Evolutionary conservation across 139 green algal genomes (phyloP).

Genomic region (Ostreobium quekettii): DNA sequence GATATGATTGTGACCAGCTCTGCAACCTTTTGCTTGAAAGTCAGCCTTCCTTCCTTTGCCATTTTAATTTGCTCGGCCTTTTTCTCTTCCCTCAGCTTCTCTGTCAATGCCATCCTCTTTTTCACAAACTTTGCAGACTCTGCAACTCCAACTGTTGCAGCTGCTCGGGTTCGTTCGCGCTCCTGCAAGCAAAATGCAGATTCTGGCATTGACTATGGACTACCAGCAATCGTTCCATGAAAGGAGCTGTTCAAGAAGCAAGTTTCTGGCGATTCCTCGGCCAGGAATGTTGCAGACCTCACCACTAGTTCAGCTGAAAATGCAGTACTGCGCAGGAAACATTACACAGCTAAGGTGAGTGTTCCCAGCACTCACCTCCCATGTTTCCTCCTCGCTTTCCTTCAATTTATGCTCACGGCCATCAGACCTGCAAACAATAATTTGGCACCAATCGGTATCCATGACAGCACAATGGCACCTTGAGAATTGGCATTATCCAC

Average conservation of each 20-base stretch:
- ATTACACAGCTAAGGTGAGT: too few relatives aligned
- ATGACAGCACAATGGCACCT: too few relatives aligned
- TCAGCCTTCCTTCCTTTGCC: conserved; percentile 25
- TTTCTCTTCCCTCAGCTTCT: conserved; percentile 24
- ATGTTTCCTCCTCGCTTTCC: conserved; percentile 8
- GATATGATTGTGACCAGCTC: too few relatives aligned
- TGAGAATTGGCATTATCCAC: too few relatives aligned
- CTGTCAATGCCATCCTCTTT: conserved; percentile 25
- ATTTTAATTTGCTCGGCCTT: conserved; percentile 27
- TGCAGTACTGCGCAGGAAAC: too few relatives aligned
- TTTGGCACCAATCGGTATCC: not conserved
- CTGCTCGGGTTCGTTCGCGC: conserved; percentile 28
- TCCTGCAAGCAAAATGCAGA: too few relatives aligned
- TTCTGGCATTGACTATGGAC: too few relatives aligned
- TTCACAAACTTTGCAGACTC: conserved; percentile 23
- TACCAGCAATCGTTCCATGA: too few relatives aligned
- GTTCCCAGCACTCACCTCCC: not conserved
- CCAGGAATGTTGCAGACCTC: too few relatives aligned
- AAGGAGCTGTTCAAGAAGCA: too few relatives aligned
- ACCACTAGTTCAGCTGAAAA: too few relatives aligned
- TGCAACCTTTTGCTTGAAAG: conserved; percentile 50
- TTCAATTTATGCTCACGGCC: conserved; percentile 2
- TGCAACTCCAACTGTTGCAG: conserved; percentile 25
- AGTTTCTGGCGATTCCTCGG: too few relatives aligned
- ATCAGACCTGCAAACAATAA: not conserved